Evolutionary conservation across 169 alveolate species (phyloP), one percentile per base, ranked within the genome.

Genomic region (Cryptosporidium canis): DNA sequence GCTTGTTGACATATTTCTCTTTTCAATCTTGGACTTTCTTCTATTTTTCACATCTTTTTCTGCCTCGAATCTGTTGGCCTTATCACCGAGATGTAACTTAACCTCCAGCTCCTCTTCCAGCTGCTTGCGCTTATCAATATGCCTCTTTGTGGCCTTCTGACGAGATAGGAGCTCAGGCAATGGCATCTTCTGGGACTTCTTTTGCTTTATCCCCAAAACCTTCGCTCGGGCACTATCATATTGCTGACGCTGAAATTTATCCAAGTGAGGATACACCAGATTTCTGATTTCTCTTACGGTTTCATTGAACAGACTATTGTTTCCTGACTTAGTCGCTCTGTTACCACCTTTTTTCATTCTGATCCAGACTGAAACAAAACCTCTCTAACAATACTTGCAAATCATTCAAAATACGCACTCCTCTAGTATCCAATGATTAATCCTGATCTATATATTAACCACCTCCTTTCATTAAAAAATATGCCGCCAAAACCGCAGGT

Each of bases 201-300:
- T 35, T 14, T 55, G 70, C 39, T 61, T 77, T 29, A 77, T 58
- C 21, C 87, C 87, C 11, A 77, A 45, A 55, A 61, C 87, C 12
- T 77, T 77, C 12, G 87, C 87, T 29, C 72, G 33, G 6, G 61
- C 44, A 77, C 58, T 66, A 18, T 77, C 87, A 61, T 56, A 77
- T 31, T 77, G 87, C 53, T 39, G 71, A 12, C 87, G 70, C 58
- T 77, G 87, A 61, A 77, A 77, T 43, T 77, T 77, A 41, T 61
- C 87, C 47, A 77, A 61, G 61, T 77, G 87, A 58, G 87, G 87
- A 77, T 77, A 77, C 9, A 77, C 87, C 61, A 77, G n/a, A 16
- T 77, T 77, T 12, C 87, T 51, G 18, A 77, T 77, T 24, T 77
- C 87, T 31, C 58, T 77, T 24, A 77, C 72, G 3, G 87, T 77